Base-by-base conservation (phyloP, 345 rosid species). In the Pistacia vera region DNA sequence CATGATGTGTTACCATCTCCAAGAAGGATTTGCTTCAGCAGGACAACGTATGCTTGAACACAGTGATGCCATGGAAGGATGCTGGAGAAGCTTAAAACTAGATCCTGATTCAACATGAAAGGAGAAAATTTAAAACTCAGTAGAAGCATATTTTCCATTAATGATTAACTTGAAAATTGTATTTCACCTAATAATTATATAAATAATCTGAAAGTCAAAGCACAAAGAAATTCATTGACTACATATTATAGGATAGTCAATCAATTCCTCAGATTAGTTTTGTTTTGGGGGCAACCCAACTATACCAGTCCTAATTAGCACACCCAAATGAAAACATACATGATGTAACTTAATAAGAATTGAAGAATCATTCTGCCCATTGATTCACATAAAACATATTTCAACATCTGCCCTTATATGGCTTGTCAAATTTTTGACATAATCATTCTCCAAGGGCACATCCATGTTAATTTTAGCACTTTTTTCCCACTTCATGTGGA, bases 1-100 rank as follows among this genome's bases (percentile, higher is more conserved):
- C 1, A 28, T 56, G 61, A 71, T 30, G 4, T 55, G 66, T 82
- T 93, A 93, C 99, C 99, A 93, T 92, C 93, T 92, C 99, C 98
- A 93, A 71, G 79, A 76, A 36, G 93, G 91, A 81, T 82, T 81
- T 2, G 87, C 90, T 85, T 95, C 99, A 38, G 90, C 69, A 46
- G 98, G 96, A 71, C 83, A 80, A 63, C 84, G 68, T 38, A 95
- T 85, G 82, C 73, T 88, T 6, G 88, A 82, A 60, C 84, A 83
- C 33, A 88, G 62, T 11, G 88, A 79, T 64, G 64, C 48, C 66
- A 72, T 64, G 2, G 81, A 57, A 54, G 76, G 68, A 44, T 64
- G 51, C n/a, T 69, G 72, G 48, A 3, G 65, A 63, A 70, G 71
- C 63, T 46, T 20, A 48, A 58, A 70, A 63, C 78, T 86, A 56